phyloP scores from a whole-genome alignment of 2,329 filamentous ascomycete species.

The Penicillium frequentans region DNA sequence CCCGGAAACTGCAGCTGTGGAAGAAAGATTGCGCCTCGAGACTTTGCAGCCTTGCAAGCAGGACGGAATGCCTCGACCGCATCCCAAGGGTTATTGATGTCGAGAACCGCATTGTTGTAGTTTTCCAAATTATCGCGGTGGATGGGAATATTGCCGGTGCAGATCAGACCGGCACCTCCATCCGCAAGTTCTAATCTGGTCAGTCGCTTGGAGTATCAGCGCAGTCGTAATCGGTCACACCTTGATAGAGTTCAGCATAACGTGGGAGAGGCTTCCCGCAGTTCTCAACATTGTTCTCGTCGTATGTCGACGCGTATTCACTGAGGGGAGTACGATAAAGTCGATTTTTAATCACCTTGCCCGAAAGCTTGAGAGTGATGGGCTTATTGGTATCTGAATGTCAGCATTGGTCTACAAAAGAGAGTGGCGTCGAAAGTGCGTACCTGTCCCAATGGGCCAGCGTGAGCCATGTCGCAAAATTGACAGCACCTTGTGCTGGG shows the following conservation, averaged over 20 bases:
- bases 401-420: neutral
- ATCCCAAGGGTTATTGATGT: conserved; percentile 23
- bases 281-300: conserved; percentile 23
- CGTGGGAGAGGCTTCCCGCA: conserved; percentile 18
- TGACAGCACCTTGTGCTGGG: neutral
- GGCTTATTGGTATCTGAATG: neutral
- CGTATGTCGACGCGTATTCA: conserved; percentile 23
- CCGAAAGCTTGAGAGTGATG: conserved; percentile 12
- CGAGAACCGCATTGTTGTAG: conserved; percentile 28
- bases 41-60: conserved; percentile 22
- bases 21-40: conserved; percentile 22
- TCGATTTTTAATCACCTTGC: conserved; percentile 22
- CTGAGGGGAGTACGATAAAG: conserved; percentile 25
- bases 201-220: neutral
- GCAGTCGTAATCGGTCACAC: neutral
- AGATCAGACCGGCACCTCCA: conserved; percentile 24
- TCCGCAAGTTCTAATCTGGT: neutral
- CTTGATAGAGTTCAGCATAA: conserved; percentile 20
- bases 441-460: neutral
- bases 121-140: conserved; percentile 27
- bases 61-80: conserved; percentile 23
- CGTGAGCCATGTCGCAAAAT: neutral
- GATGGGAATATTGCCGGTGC: conserved; percentile 28
- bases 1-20: conserved; percentile 26
- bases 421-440: neutral